A percentile compares a stretch with the other conserved stretches of the same genome.
Evolutionary conservation across 306 rosid genomes (phyloP).

Genomic region (Prunus campanulata): DNA sequence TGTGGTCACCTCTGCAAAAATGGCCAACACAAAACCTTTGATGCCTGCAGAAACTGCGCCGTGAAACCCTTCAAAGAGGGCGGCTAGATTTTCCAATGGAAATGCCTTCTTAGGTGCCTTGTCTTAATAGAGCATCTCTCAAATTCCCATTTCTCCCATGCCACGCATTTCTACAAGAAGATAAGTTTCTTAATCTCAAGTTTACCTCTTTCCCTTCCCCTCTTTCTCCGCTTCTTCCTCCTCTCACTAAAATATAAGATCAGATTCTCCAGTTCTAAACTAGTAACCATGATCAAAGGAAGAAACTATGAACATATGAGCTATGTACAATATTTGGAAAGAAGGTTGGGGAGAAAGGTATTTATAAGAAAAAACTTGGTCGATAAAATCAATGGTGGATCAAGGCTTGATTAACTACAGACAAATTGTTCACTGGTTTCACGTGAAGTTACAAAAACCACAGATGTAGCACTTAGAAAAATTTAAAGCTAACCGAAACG

Average conservation of each 20-base stretch:
- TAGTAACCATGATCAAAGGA: no score
- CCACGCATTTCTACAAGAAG: no score
- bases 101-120: background rate
- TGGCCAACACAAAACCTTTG: background rate
- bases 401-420: background rate
- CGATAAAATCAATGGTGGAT: no score
- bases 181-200: background rate
- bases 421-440: background rate
- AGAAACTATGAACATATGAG: no score
- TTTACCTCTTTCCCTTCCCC: background rate
- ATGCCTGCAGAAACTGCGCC: slow-evolving; percentile 6
- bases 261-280: background rate
- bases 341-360: no score
- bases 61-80: slow-evolving; percentile 31
- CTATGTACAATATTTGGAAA: no score
- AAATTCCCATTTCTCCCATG: no score
- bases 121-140: no score
- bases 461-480: no score
- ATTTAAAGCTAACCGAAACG: background rate
- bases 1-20: no score
- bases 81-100: slow-evolving; percentile 7
- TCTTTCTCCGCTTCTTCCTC: background rate
- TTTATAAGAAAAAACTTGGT: no score
- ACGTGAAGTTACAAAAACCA: background rate
- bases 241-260: background rate